Evolutionary conservation across 768 basidiomycete genomes (phyloP), one percentile per base, ranked within the genome.

Genomic region (Rhodosporidiobolus sp.): DNA sequence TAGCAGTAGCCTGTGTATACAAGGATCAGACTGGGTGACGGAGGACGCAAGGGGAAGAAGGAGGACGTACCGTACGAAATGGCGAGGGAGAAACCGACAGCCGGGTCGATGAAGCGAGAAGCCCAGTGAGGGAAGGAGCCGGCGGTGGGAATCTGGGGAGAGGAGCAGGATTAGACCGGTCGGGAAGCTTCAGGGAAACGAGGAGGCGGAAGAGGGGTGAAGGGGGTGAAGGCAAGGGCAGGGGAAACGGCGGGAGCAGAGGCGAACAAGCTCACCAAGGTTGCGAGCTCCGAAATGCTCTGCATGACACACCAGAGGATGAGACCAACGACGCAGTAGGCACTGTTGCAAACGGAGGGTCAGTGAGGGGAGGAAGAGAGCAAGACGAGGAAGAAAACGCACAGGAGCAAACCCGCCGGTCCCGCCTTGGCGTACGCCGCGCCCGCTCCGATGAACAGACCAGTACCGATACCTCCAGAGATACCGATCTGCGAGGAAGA

Each of bases 361-460:
- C 53, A 54, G 52, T 5, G 12, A 53, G 17, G 34, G 14, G 5
- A 20, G 50, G 22, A 54, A 11, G 30, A 28, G 10, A 14, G 17
- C 14, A n/a, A n/a, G 9, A 48, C 54, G 38, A 38, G 26, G n/a
- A 16, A 35, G 55, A 2, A 22, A 26, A 55, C 65, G 49, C 26
- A 72, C 71, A 72, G 71, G 11, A 72, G 28, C 9, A 72, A 57
- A 35, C 71, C 71, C 0, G 66, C 65, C 8, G 71, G 71, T 0
- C 87, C 87, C 4, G 84, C 85, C 49, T 83, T 82, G 4, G 83
- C 81, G 38, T 87, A 81, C 7, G 82, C 80, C 4, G 76, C 81
- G 1, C 85, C 87, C 5, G 84, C 83, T 16, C 85, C 84, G 26
- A 88, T 79, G 78, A 88, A 87, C 1, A 87, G 80, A 54, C 87